Evolutionary conservation across 768 basidiomycete species (phyloP).

Genomic region (Suillus alpinus): DNA sequence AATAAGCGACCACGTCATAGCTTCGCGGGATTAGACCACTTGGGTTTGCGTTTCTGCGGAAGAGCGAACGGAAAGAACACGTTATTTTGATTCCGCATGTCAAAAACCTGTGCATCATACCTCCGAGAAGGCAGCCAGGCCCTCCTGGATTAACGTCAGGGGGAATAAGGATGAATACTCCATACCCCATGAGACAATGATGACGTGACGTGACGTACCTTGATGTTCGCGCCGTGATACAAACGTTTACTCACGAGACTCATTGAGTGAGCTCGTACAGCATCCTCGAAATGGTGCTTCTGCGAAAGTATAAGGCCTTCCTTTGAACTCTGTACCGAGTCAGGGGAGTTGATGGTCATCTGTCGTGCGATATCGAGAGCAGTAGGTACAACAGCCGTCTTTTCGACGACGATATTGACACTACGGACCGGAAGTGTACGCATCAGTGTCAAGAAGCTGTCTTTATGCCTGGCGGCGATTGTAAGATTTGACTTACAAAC

Average conservation of each 20-base stretch:
- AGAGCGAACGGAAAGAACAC: background rate
- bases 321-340: constrained; percentile 77
- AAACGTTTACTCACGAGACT: constrained; percentile 49
- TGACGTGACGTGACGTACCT: constrained; percentile 38
- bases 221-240: constrained; percentile 66
- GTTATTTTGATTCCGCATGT: background rate
- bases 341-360: constrained; percentile 69
- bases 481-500: constrained; percentile 56
- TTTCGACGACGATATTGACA: constrained; percentile 68
- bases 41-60: constrained; percentile 44
- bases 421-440: constrained; percentile 34
- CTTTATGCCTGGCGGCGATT: constrained; percentile 8
- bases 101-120: constrained; percentile 34
- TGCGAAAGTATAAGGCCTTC: constrained; percentile 59
- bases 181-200: constrained; percentile 6
- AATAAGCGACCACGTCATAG: constrained; percentile 31
- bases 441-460: constrained; percentile 3
- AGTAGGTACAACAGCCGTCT: constrained; percentile 47
- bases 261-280: constrained; percentile 43
- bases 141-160: constrained; percentile 46
- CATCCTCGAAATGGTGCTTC: constrained; percentile 49
- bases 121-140: constrained; percentile 65
- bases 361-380: constrained; percentile 62
- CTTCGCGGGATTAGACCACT: constrained; percentile 58
- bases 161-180: constrained; percentile 4